Evolutionary conservation across 2,329 filamentous ascomycete species (phyloP).

Genomic region (Pseudocercospora musae): DNA sequence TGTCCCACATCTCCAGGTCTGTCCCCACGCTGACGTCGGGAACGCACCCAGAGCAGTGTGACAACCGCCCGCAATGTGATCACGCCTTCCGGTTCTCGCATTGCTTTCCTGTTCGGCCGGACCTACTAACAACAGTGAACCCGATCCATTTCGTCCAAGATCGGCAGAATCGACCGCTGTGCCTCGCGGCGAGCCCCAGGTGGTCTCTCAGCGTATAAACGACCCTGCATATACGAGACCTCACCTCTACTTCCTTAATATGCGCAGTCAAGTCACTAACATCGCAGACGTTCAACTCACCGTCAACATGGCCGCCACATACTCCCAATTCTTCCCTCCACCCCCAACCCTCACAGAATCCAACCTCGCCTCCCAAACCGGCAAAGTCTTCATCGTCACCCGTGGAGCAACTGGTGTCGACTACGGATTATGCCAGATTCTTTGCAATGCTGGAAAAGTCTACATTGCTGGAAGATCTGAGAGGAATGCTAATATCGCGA

Average conservation of each 20-base stretch:
- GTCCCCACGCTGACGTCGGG: neutral
- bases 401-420: constrained; percentile 51
- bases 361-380: constrained; percentile 42
- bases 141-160: neutral
- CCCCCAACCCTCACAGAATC: constrained; percentile 43
- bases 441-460: constrained; percentile 56
- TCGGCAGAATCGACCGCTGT: neutral
- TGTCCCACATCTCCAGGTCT: neutral
- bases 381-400: constrained; percentile 53
- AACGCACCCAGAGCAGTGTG: neutral
- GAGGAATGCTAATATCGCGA: constrained; percentile 45
- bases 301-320: neutral
- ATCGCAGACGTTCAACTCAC: neutral
- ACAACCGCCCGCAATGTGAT: neutral
- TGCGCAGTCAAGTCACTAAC: neutral
- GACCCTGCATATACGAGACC: neutral
- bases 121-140: neutral
- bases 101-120: neutral
- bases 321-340: constrained; percentile 23
- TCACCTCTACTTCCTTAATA: neutral
- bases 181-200: neutral
- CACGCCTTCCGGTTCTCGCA: neutral
- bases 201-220: neutral
- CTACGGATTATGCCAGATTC: constrained; percentile 51
- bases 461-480: constrained; percentile 53